Evolutionary conservation across 148 eudicot genomes (phyloP).

Genomic region (Tetragonia tetragonoides): DNA sequence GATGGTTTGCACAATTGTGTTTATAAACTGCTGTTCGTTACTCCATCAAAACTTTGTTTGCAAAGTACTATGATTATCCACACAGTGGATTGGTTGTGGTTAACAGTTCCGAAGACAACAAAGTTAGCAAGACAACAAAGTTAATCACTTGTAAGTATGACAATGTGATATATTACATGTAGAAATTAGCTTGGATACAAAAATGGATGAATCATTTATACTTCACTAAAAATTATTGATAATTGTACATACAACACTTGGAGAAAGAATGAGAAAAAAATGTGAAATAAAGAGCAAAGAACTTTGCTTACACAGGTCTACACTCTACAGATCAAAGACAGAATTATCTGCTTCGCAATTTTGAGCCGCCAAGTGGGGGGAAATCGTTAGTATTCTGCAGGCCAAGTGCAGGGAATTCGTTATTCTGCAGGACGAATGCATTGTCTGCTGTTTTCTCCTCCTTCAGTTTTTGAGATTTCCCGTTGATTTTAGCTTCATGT

Average conservation of each 20-base stretch:
- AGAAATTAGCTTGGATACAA: neutral
- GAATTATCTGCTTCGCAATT: conserved; percentile 11
- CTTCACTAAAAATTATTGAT: neutral
- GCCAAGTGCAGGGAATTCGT: conserved; percentile 31
- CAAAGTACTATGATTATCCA: no score
- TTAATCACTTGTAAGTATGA: no score
- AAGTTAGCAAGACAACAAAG: no score
- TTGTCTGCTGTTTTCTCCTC: conserved; percentile 3
- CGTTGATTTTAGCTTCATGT: conserved; percentile 8
- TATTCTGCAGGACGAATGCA: conserved; percentile 19
- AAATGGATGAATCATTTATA: neutral
- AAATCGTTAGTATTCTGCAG: conserved; percentile 29
- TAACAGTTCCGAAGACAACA: no score
- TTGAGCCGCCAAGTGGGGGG: conserved; percentile 39
- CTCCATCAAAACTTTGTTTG: no score
- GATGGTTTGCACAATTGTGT: no score
- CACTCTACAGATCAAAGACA: neutral
- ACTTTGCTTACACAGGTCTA: neutral
- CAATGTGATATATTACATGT: no score
- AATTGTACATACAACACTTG: neutral
- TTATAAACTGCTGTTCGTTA: no score
- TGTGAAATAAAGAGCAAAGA: neutral
- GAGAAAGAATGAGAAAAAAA: neutral
- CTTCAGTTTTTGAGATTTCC: conserved; percentile 9
- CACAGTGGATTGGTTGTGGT: no score